Base-by-base conservation (phyloP, 345 rosid species). In the Citrus trifoliata region DNA sequence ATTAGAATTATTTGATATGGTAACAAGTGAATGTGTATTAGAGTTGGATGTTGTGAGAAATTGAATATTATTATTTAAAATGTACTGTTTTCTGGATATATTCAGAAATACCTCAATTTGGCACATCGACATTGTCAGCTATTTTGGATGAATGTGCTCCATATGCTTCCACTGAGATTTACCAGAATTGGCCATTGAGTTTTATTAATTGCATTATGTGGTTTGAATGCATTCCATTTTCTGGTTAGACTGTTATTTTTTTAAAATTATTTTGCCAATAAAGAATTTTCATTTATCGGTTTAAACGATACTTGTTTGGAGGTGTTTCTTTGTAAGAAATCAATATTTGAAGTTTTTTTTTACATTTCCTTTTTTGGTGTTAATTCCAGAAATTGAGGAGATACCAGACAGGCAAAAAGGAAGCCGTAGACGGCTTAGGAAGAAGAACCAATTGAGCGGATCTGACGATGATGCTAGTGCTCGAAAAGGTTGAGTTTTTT, bases 401-500 rank as follows among this genome's bases (percentile, higher is more conserved):
- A 67, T 25, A 46, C 18, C 51, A 12, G 51, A 12, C 16, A 46
- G 51, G 18, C 51, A 3, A 46, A 12, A 80, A 73, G 73, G 64
- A 40, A 86, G 67, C 55, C 73, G 27, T 27, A 80, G 84, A 75
- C 82, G 90, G 68, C 88, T 86, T 28, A 83, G 74, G 82, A 94
- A 84, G 82, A 90, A 79, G 76, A 84, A 81, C 78, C 89, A 80
- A 46, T 19, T 67, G 6, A 67, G 76, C 76, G 92, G 87, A 61
- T 85, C 92, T 78, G 92, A 87, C 38, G 82, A 88, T 73, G 87
- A 85, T 27, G 75, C 67, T 59, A 71, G 51, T 76, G 74, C 69
- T 38, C 74, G 76, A 21, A 72, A 69, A 68, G 51, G 51, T 46
- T 46, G 51, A 46, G 1, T 46, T 46, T 42, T 42, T 46, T 46